phyloP scores from a whole-genome alignment of 1,139 yeast species.

The Lodderomyces beijingensis region DNA sequence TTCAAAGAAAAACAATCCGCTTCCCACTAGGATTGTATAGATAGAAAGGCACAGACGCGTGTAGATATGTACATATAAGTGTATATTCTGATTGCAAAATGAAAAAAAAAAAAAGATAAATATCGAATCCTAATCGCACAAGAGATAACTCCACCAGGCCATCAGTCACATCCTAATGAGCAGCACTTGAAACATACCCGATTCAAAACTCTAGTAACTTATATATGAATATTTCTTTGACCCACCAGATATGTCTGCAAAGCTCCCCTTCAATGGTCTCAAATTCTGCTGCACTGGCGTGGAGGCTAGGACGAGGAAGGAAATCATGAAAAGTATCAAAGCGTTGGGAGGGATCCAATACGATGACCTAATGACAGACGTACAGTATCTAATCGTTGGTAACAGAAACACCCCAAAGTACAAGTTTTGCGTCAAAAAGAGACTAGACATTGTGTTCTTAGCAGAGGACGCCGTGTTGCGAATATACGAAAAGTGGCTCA shows the following conservation, averaged over 20 bases:
- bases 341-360: conserved; percentile 63
- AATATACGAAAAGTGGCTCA: conserved; percentile 50
- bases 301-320: conserved; percentile 24
- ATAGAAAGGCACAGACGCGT: too few relatives aligned
- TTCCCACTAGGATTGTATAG: too few relatives aligned
- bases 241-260: conserved; percentile 8
- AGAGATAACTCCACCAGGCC: too few relatives aligned
- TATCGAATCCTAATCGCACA: too few relatives aligned
- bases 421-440: conserved; percentile 52
- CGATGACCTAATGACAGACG: conserved; percentile 64
- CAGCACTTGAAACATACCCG: too few relatives aligned
- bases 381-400: conserved; percentile 65
- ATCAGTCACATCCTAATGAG: too few relatives aligned
- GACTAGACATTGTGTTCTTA: conserved; percentile 59
- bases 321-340: conserved; percentile 37
- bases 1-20: too few relatives aligned
- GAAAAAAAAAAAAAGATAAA: too few relatives aligned
- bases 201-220: too few relatives aligned
- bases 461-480: conserved; percentile 41
- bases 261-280: conserved; percentile 29
- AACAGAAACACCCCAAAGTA: conserved; percentile 64
- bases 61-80: too few relatives aligned
- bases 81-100: too few relatives aligned
- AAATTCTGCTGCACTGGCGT: conserved; percentile 45
- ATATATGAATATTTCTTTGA: too few relatives aligned